phyloP scores from a whole-genome alignment of 2,329 filamentous ascomycete species.

The Aspergillus sp. region DNA sequence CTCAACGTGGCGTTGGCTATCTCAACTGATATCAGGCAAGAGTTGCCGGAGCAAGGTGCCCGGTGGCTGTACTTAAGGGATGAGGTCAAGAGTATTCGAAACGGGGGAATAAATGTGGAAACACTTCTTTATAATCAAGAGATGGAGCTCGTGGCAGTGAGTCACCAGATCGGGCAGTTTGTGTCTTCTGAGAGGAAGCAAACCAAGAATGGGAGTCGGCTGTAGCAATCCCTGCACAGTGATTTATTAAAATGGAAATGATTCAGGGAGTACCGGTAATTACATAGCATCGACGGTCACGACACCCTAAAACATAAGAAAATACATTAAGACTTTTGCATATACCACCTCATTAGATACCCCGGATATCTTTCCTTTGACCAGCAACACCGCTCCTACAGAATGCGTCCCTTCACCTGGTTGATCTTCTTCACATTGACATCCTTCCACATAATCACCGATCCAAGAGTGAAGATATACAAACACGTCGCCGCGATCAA shows the following conservation, averaged over 20 bases:
- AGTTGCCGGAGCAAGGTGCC: background rate
- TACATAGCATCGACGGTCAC: background rate
- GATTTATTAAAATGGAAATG: background rate
- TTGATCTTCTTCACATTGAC: slow-evolving; percentile 7
- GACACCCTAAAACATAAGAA: background rate
- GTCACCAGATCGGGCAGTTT: background rate
- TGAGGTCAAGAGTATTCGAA: background rate
- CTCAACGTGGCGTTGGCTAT: background rate
- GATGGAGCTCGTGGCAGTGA: background rate
- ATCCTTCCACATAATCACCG: slow-evolving; percentile 10
- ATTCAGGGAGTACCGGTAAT: background rate
- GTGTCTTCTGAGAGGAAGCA: background rate
- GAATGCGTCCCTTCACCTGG: slow-evolving; percentile 8
- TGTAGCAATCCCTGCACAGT: background rate
- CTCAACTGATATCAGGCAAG: background rate
- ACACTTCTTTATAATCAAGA: background rate
- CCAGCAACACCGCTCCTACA: background rate
- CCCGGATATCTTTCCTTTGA: background rate
- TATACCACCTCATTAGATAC: background rate
- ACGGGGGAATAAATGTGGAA: background rate
- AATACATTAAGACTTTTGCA: background rate
- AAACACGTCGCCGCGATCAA: slow-evolving; percentile 33
- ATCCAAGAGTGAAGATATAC: slow-evolving; percentile 4
- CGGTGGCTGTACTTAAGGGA: background rate
- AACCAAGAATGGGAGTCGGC: background rate